phyloP scores from a whole-genome alignment of 2,329 filamentous ascomycete species.

The Amesomyces nigricolor region DNA sequence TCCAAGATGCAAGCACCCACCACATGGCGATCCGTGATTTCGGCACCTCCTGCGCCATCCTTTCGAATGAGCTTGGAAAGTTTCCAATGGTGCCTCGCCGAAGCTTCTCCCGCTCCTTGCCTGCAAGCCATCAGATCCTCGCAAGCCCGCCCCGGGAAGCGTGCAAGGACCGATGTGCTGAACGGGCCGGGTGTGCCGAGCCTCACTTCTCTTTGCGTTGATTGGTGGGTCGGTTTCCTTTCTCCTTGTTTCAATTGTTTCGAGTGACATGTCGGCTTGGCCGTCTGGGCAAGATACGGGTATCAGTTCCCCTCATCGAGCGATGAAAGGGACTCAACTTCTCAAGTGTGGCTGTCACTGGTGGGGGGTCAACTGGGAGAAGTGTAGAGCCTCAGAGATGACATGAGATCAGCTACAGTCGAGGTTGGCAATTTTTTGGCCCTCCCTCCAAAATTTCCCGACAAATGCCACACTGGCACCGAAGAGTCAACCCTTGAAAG shows the following conservation, averaged over 20 bases:
- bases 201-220: neutral
- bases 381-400: too few species aligned
- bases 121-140: constrained; percentile 12
- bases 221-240: neutral
- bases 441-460: too few species aligned
- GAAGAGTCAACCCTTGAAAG: neutral
- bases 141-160: constrained; percentile 8
- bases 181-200: neutral
- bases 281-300: too few species aligned
- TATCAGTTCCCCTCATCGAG: too few species aligned
- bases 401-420: too few species aligned
- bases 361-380: too few species aligned
- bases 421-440: too few species aligned
- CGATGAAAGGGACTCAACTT: too few species aligned
- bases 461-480: constrained; percentile 12
- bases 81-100: constrained; percentile 23
- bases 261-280: too few species aligned
- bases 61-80: constrained; percentile 1
- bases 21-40: constrained; percentile 14
- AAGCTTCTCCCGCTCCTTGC: constrained; percentile 24
- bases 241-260: too few species aligned
- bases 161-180: constrained; percentile 7
- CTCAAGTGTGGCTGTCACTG: too few species aligned
- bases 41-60: neutral
- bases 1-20: constrained; percentile 1